phyloP scores from a whole-genome alignment of 768 basidiomycete species.

The Porphyrellus cyaneotinctus region DNA sequence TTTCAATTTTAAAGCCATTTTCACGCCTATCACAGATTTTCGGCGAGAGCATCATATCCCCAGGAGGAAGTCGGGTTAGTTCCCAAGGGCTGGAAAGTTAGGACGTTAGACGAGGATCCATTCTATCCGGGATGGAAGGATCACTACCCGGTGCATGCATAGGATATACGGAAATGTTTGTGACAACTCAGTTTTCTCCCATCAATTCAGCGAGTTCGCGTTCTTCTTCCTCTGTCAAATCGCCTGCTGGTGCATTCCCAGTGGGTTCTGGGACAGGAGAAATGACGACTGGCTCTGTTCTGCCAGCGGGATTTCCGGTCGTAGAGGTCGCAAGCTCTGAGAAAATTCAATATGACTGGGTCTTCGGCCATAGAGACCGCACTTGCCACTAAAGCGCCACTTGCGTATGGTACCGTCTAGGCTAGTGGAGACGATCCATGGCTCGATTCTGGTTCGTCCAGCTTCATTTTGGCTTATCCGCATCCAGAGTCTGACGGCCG shows the following conservation, averaged over 20 bases:
- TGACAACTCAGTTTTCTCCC: conserved; percentile 30
- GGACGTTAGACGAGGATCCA: conserved; percentile 48
- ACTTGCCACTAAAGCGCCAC: conserved; percentile 70
- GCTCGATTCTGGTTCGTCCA: conserved; percentile 52
- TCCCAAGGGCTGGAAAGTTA: conserved; percentile 44
- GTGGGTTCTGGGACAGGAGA: conserved; percentile 27
- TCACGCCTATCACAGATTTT: conserved; percentile 45
- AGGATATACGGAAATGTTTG: conserved; percentile 1
- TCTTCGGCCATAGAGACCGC: not conserved
- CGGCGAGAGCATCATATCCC: conserved; percentile 47
- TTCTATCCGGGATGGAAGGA: conserved; percentile 48
- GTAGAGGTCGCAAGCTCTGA: conserved; percentile 29
- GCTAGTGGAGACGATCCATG: conserved; percentile 80
- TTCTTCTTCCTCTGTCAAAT: conserved; percentile 86
- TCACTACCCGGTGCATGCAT: conserved; percentile 16
- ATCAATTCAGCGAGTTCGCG: conserved; percentile 81
- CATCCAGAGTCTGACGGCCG: conserved; percentile 69
- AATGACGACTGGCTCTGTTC: conserved; percentile 16
- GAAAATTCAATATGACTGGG: not conserved
- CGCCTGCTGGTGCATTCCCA: conserved; percentile 28
- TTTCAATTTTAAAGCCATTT: conserved; percentile 53
- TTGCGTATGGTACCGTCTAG: conserved; percentile 84
- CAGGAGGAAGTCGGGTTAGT: conserved; percentile 46
- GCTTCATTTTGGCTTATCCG: conserved; percentile 44
- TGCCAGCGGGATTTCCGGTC: conserved; percentile 16